Evolutionary conservation across 371 early-diverging fungal species (phyloP).

Genomic region (Chytridium lagenaria): DNA sequence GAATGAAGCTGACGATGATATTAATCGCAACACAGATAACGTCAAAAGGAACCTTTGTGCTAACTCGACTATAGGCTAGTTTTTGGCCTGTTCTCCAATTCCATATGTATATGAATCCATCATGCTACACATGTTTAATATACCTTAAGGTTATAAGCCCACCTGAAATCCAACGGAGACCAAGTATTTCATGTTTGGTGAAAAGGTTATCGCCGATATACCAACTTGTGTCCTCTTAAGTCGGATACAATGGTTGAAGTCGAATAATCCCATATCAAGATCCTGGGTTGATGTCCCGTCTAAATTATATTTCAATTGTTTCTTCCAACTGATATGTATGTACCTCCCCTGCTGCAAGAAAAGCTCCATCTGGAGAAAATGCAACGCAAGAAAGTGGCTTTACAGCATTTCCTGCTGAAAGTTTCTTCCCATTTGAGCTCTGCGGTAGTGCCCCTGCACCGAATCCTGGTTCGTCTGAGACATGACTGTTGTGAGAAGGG

Average conservation of each 20-base stretch:
- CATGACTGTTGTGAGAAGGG: conserved; percentile 8
- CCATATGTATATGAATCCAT: conserved; percentile 84
- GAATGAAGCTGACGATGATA: conserved; percentile 45
- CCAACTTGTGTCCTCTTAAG: conserved; percentile 83
- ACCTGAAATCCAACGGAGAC: conserved; percentile 86
- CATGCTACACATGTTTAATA: conserved; percentile 62
- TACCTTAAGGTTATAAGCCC: conserved; percentile 19
- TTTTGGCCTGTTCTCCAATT: conserved; percentile 75
- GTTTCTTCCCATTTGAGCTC: conserved; percentile 2
- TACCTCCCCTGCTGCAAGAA: conserved; percentile 84
- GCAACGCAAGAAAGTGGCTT: conserved; percentile 79
- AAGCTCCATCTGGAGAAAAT: conserved; percentile 78
- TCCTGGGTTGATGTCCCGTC: conserved; percentile 84
- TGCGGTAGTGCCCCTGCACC: conserved; percentile 7
- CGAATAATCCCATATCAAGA: conserved; percentile 75
- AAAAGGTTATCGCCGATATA: conserved; percentile 71
- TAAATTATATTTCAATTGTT: conserved; percentile 35
- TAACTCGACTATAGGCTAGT: conserved; percentile 73
- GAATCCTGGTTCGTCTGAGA: background rate
- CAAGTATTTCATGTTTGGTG: conserved; percentile 73
- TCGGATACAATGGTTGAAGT: conserved; percentile 64
- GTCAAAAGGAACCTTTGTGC: conserved; percentile 62
- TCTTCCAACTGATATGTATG: background rate
- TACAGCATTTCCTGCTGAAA: conserved; percentile 46
- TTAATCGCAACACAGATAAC: background rate